Evolutionary conservation across 1,284 basidiomycete genomes (phyloP).

Genomic region (Ceratobasidium sp.): DNA sequence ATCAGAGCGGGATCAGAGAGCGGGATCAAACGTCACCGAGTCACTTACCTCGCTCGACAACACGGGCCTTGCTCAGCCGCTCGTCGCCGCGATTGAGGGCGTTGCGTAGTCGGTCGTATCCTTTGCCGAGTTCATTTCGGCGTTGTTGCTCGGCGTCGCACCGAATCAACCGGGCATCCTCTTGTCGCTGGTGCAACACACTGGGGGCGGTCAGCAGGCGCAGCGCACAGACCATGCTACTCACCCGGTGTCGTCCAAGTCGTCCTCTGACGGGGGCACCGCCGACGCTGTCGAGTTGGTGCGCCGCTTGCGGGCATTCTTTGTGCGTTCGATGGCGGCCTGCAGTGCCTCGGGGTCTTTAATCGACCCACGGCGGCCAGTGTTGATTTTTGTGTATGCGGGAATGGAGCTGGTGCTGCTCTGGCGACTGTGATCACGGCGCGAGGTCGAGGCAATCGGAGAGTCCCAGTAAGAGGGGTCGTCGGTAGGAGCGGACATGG

Average conservation of each 20-base stretch:
- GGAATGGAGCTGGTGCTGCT: constrained; percentile 27
- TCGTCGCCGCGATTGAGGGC: constrained; percentile 35
- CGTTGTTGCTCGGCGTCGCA: constrained; percentile 37
- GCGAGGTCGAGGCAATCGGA: background rate
- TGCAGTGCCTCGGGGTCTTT: constrained; percentile 35
- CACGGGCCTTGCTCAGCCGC: constrained; percentile 30
- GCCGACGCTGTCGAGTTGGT: constrained; percentile 31
- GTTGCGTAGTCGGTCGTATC: constrained; percentile 26
- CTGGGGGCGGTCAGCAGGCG: constrained; percentile 7
- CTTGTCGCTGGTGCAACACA: constrained; percentile 25
- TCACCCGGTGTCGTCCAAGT: constrained; percentile 10
- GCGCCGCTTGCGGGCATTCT: constrained; percentile 16
- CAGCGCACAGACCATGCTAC: background rate
- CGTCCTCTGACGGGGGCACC: background rate
- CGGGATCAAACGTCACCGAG: background rate
- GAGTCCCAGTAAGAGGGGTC: constrained; percentile 1
- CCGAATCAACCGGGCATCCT: constrained; percentile 34
- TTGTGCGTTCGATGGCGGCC: constrained; percentile 25
- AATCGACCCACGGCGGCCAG: constrained; percentile 23
- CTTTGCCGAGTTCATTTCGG: constrained; percentile 32
- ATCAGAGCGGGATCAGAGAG: constrained; percentile 13
- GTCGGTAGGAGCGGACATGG: background rate
- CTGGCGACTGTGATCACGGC: constrained; percentile 19
- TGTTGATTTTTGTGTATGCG: constrained; percentile 14
- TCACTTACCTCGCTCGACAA: constrained; percentile 29